Evolutionary conservation across 2,329 filamentous ascomycete species (phyloP), one percentile per base, ranked within the genome.

Genomic region (Pleomassaria siparia): DNA sequence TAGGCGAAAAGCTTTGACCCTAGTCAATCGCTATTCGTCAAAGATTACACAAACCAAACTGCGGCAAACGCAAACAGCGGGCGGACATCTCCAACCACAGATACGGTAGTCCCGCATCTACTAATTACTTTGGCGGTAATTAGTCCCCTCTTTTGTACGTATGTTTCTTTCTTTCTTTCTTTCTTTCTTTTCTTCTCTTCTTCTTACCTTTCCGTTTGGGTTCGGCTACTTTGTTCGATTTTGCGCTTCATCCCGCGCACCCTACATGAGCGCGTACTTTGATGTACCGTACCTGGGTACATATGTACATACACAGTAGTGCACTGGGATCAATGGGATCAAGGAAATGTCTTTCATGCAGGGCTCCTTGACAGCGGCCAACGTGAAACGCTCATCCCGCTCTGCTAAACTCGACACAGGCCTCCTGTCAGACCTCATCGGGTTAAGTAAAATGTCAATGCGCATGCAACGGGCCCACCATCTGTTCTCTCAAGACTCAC

Each of bases 41-140:
- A 42, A 18, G 26, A 46, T 47, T 35, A 53, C 50, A 53, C 50
- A 44, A 44, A 26, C 28, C 50, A 44, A 44, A 26, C 28, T 24
- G 35, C 22, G 43, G 32, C 43, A 36, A 40, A 32, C 26, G n/a
- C n/a, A n/a, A n/a, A n/a, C n/a, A n/a, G n/a, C n/a, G n/a, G 42
- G 18, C 40, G 22, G n/a, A 7, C 33, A 35, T 24, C 43, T 45
- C 39, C 43, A 42, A 43, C 45, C 43, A 37, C 30, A 42, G n/a
- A n/a, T n/a, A n/a, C n/a, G n/a, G n/a, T n/a, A n/a, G n/a, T n/a
- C n/a, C n/a, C n/a, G n/a, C n/a, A n/a, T n/a, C n/a, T n/a, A n/a
- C n/a, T n/a, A n/a, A n/a, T n/a, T n/a, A n/a, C n/a, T n/a, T n/a
- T n/a, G n/a, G n/a, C n/a, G n/a, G n/a, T n/a, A n/a, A n/a, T n/a